Evolutionary conservation across 495 filamentous ascomycete genomes (phyloP), one percentile per base, ranked within the genome.

Genomic region (Aspergillus olivimuriae): DNA sequence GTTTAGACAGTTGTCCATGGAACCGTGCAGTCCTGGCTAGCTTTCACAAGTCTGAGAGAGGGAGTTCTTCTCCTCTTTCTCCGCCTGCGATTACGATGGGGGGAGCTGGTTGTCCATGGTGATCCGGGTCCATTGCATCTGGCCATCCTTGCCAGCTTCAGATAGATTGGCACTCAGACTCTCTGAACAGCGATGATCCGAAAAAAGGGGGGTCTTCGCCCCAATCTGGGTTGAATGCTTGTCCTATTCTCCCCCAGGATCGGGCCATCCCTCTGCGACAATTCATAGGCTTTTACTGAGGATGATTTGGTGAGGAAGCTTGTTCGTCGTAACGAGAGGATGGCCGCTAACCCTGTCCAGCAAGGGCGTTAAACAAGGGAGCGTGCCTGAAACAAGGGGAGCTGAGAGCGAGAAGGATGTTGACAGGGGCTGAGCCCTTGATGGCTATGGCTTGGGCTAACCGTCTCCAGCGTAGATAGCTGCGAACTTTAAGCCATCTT

Each of bases 1-100:
- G 12, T 20, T 32, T 34, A 31, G 35, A 36, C 43, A 44, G 31
- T 41, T 45, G 44, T 42, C 33, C 31, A 39, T 43, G 12, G 24
- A 35, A 44, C 41, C 17, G 36, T 51, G 39, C 37, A 20, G 38
- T 4, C 26, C 28, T 34, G 21, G 36, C 37, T 16, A 48, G 33
- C 8, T 30, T 28, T 35, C 30, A 19, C 31, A 26, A 51, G 46
- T 19, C 17, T 8, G n/a, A 21, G 34, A 19, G 4, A 10, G 11
- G 10, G 16, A 22, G 19, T 6, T 6, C 11, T 28, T 28, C 24
- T 28, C 24, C 5, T 28, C 6, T 6, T 28, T 30, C 7, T 6
- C 16, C 10, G 33, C 10, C 33, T 34, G 16, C 7, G 4, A 17
- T n/a, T 6, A 34, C 14, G 7, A 12, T 7, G 5, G 33, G 4